phyloP scores from a whole-genome alignment of 106 monocot species.

The Acorus gramineus region DNA sequence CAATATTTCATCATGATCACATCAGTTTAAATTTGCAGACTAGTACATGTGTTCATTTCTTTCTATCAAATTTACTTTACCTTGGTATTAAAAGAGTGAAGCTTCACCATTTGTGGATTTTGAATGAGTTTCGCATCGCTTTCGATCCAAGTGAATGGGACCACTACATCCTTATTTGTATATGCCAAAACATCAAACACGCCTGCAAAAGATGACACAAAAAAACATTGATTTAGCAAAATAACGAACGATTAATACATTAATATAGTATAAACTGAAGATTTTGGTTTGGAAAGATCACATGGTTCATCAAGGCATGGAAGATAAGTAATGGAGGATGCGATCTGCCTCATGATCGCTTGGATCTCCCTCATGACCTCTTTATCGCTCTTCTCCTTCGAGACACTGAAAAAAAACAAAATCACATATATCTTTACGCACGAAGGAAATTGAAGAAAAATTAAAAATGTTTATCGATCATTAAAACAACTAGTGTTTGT shows the following conservation, averaged over 20 bases:
- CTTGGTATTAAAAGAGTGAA: conserved; percentile 96
- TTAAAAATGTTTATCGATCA: too few species aligned
- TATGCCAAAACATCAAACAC: conserved; percentile 93
- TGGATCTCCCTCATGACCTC: conserved; percentile 99
- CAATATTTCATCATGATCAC: background rate
- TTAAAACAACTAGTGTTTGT: too few species aligned
- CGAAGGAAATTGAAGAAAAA: too few species aligned
- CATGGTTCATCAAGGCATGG: conserved; percentile 94
- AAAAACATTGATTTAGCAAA: background rate
- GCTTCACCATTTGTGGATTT: conserved; percentile 94
- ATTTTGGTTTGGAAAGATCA: background rate
- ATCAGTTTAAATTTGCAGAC: too few species aligned
- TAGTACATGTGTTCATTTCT: too few species aligned
- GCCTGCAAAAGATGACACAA: conserved; percentile 20
- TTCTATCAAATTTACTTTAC: conserved; percentile 8
- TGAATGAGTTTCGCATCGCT: conserved; percentile 90
- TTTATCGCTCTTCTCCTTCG: conserved; percentile 87
- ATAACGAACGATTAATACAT: too few species aligned
- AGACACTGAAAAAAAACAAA: conserved; percentile 26
- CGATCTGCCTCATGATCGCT: conserved; percentile 95
- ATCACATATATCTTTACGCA: too few species aligned
- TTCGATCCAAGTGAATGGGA: conserved; percentile 84
- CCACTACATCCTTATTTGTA: conserved; percentile 67
- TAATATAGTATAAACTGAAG: background rate
- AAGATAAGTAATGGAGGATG: conserved; percentile 91